phyloP scores from a whole-genome alignment of 148 eudicot genomes.

The Oxyria digyna region DNA sequence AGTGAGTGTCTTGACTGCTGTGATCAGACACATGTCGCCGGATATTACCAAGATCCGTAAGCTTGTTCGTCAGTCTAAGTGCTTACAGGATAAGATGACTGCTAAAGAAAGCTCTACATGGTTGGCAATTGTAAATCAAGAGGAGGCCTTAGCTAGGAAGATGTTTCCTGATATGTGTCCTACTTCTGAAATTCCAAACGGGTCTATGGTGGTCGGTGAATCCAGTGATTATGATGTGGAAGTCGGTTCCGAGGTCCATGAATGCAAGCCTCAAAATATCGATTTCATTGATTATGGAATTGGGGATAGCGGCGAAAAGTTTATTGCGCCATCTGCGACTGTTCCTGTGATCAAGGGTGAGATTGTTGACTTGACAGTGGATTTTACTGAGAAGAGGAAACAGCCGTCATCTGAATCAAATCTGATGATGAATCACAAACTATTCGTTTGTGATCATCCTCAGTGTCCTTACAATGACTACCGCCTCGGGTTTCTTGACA shows the following conservation, averaged over 20 bases:
- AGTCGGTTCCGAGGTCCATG: constrained; percentile 24
- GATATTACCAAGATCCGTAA: constrained; percentile 54
- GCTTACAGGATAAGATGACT: constrained; percentile 74
- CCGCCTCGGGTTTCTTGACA: constrained; percentile 27
- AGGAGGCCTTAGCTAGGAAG: constrained; percentile 45
- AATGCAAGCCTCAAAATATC: constrained; percentile 30
- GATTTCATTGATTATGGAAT: constrained; percentile 23
- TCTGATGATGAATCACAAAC: constrained; percentile 14
- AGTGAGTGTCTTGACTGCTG: constrained; percentile 58
- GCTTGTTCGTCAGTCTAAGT: constrained; percentile 58
- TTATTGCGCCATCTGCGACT: constrained; percentile 8
- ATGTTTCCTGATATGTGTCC: constrained; percentile 42
- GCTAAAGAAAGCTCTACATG: constrained; percentile 67
- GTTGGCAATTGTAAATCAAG: constrained; percentile 50
- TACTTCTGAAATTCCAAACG: constrained; percentile 17
- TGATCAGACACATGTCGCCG: constrained; percentile 62
- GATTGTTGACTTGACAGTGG: constrained; percentile 18
- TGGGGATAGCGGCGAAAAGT: constrained; percentile 14
- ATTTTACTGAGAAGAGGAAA: constrained; percentile 35
- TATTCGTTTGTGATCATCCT: constrained; percentile 24
- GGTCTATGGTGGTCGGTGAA: constrained; percentile 34
- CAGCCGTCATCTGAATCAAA: constrained; percentile 23
- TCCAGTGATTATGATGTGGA: constrained; percentile 57
- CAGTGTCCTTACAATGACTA: constrained; percentile 23
- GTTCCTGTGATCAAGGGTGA: constrained; percentile 37